Evolutionary conservation across 805 yeast species (phyloP), one percentile per base, ranked within the genome.

Genomic region (Teunomyces lycoperdinae): DNA sequence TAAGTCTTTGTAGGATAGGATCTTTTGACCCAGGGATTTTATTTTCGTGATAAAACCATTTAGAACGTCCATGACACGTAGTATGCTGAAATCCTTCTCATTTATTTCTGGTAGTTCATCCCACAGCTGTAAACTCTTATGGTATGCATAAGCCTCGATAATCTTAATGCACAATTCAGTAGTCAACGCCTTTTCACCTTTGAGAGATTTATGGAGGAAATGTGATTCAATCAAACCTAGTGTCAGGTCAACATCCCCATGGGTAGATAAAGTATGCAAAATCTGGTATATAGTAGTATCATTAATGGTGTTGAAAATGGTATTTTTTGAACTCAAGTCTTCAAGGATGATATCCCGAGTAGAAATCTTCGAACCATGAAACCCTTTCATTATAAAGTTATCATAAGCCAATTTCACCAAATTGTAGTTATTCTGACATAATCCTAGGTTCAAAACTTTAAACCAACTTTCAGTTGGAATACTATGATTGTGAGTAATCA

Each of bases 211-310:
- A 49, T 68, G 72, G 5, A 72, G 48, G 49, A 56, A 69, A 46
- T 69, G 73, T 41, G 70, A 53, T 47, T 73, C 75, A 9, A 73
- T 63, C 10, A 72, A 54, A 5, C 58, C 47, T 8, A 70, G 47
- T 1, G 73, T 62, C 62, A 62, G 66, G 11, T 58, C 43, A 5
- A 70, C 68, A 50, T 73, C 78, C 5, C 78, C 78, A 44, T 65
- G 57, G 3, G 58, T 49, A 2, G 73, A 55, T 9, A 73, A 57
- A 0, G 63, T 55, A 30, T 64, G 68, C 26, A 73, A 56, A 5
- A 69, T 61, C 43, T 57, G 61, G 29, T 51, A 48, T 5, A 69
- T 50, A 30, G 63, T 52, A 2, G 50, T 42, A 13, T 63, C 67
- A 9, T 55, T 59, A 4, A 69, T 42, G 1, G 65, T 50, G 20